Conservation (phyloP, 139 green algal species). For the Asterochloris sp. region DNA sequence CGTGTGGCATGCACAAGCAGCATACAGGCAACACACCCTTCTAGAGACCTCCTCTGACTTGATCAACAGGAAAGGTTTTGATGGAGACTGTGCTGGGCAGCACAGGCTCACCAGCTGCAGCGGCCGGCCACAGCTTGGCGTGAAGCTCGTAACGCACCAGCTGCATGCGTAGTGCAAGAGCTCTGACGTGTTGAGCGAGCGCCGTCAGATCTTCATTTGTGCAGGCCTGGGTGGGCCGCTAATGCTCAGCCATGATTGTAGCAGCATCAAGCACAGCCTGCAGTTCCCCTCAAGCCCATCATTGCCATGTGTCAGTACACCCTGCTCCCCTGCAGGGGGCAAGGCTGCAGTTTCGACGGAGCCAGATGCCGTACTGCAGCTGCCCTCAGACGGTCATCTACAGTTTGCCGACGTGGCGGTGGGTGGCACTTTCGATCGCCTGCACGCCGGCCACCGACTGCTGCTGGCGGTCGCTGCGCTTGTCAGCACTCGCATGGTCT, state of each 20-base stretch:
- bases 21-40: no score
- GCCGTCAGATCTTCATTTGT: background rate
- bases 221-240: background rate
- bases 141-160: no score
- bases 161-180: no score
- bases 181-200: background rate
- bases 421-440: conserved; percentile 90
- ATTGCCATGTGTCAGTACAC: background rate
- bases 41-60: no score
- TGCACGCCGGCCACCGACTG: conserved; percentile 89
- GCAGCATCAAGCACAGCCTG: background rate
- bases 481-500: conserved; percentile 43
- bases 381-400: conserved; percentile 18
- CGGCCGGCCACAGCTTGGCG: no score
- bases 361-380: background rate
- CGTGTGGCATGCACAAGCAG: no score
- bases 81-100: no score
- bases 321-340: background rate
- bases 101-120: no score
- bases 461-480: conserved; percentile 79
- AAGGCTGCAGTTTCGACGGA: background rate
- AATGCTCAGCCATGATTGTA: background rate
- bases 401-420: conserved; percentile 68
- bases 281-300: background rate
- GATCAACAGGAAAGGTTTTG: no score